A percentile compares a stretch with the other conserved stretches of the same genome.
These are phyloP conservation scores for Pythium graminicola DNA, from an alignment of 352 stramenopile species.

Conservation along the genomic window DNA sequence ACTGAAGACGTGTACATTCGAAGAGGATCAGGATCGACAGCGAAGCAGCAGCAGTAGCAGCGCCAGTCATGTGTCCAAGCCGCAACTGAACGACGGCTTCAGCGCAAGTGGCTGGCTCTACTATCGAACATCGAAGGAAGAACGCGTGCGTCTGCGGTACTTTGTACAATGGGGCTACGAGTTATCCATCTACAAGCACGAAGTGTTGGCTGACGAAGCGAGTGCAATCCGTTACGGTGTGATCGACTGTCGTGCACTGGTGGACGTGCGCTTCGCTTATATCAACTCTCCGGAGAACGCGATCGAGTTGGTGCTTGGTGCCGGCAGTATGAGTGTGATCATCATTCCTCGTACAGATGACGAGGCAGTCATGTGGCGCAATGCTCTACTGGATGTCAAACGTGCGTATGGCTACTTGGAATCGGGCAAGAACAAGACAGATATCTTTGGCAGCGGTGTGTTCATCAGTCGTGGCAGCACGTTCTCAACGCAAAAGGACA, in stretches of 20 bases:
- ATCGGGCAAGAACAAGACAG: conserved; percentile 66
- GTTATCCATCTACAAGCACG: conserved; percentile 88
- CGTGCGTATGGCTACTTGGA: conserved; percentile 69
- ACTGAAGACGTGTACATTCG: conserved; percentile 76
- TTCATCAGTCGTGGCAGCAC: conserved; percentile 83
- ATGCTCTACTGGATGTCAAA: conserved; percentile 76
- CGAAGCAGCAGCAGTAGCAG: conserved; percentile 20
- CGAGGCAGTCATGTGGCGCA: conserved; percentile 81
- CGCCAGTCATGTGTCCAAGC: conserved; percentile 7
- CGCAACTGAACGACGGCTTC: conserved; percentile 31
- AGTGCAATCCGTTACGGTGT: conserved; percentile 80
- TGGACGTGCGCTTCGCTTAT: conserved; percentile 79
- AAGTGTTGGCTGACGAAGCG: conserved; percentile 69
- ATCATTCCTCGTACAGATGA: conserved; percentile 79
- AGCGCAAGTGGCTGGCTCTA: conserved; percentile 80
- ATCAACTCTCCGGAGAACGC: conserved; percentile 83
- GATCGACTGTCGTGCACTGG: conserved; percentile 74
- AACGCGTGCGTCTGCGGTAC: conserved; percentile 75
- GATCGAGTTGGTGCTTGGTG: conserved; percentile 71
- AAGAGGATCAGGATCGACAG: conserved; percentile 16
- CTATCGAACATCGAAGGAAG: conserved; percentile 76
- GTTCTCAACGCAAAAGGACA: conserved; percentile 79
- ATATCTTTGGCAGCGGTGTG: conserved; percentile 64
- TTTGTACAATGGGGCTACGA: conserved; percentile 87
- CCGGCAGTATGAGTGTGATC: conserved; percentile 54